Percentiles rank a stretch among this genome's conserved stretches.
Evolutionary conservation across 345 rosid genomes (phyloP).

Genomic region (Bruguiera sexangula): DNA sequence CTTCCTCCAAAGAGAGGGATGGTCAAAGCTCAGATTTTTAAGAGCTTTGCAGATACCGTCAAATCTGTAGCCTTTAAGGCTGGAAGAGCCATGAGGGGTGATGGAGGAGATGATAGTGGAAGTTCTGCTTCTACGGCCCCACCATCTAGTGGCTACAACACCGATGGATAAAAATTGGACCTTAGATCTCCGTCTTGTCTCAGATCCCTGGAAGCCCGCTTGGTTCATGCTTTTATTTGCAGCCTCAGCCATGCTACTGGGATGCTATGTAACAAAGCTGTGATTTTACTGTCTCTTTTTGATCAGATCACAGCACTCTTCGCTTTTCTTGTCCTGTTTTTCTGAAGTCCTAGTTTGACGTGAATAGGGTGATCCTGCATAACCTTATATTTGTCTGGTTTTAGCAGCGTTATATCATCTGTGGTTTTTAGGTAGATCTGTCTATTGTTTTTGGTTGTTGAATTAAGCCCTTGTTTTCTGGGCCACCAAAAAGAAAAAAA

Average conservation of each 20-base stretch:
- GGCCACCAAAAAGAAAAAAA: too few species aligned
- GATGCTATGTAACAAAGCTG: too few species aligned
- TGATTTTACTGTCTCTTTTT: too few species aligned
- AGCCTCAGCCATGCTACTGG: too few species aligned
- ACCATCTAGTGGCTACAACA: conserved; percentile 14
- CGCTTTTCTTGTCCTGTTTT: background rate
- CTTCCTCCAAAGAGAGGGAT: conserved; percentile 38
- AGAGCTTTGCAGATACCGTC: conserved; percentile 16
- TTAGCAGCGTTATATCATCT: too few species aligned
- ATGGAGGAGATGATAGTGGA: conserved; percentile 1
- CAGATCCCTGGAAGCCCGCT: background rate
- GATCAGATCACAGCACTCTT: too few species aligned
- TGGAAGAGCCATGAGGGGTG: background rate
- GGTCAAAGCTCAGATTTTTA: conserved; percentile 38
- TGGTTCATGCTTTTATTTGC: too few species aligned
- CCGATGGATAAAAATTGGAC: background rate
- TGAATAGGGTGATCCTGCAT: background rate
- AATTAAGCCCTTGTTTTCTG: background rate
- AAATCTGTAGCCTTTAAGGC: conserved; percentile 10
- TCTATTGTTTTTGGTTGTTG: background rate
- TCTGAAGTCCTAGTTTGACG: background rate
- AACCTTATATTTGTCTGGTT: background rate
- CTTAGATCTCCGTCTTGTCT: too few species aligned
- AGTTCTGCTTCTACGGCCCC: conserved; percentile 16
- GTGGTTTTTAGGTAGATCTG: background rate